Evolutionary conservation across 129 eudicot genomes (phyloP), one percentile per base, ranked within the genome.

Genomic region (Rutidosis leptorrhynchoides): DNA sequence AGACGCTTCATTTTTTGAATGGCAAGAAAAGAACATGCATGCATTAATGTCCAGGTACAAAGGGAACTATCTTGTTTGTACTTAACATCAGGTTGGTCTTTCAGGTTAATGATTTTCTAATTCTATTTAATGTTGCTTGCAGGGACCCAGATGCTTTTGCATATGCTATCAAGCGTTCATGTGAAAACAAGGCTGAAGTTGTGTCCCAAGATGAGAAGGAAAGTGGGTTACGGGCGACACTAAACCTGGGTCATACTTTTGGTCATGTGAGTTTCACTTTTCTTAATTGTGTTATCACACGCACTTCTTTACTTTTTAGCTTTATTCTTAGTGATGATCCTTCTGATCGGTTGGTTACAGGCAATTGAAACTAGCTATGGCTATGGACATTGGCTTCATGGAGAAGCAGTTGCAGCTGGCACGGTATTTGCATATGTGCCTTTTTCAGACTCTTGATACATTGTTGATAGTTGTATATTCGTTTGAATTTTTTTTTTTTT

Each of bases 371-470:
- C 97, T 52, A 85, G 99, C 65, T 73, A 83, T 62, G 97, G 99
- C 48, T 94, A 94, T 7, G 97, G 99, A 45, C 83, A 94, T 77
- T 94, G 99, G 99, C 90, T 94, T 66, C 99, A 94, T 71, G 99
- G 97, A 45, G 99, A 94, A 81, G 99, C 99, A 49, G 99, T 94
- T 72, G 95, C 99, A 48, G 92, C 90, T 77, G 95, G 95, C 91
- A 94, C 78, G 88, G 99, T 94, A 87, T 26, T 26, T 51, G 54
- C 19, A 24, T 43, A 19, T 25, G 2, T 32, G 19, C 11, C 5
- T 25, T 40, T 57, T 45, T 68, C 60, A 53, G 20, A 30, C 8
- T 45, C 65, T 64, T 10, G 21, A 28, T 35, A 20, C 33, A 45
- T 60, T 11, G 15, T 17, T 74, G 35, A 45, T 60, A 27, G 21